phyloP scores from a whole-genome alignment of 2,329 filamentous ascomycete genomes.

The Ustulina deusta region DNA sequence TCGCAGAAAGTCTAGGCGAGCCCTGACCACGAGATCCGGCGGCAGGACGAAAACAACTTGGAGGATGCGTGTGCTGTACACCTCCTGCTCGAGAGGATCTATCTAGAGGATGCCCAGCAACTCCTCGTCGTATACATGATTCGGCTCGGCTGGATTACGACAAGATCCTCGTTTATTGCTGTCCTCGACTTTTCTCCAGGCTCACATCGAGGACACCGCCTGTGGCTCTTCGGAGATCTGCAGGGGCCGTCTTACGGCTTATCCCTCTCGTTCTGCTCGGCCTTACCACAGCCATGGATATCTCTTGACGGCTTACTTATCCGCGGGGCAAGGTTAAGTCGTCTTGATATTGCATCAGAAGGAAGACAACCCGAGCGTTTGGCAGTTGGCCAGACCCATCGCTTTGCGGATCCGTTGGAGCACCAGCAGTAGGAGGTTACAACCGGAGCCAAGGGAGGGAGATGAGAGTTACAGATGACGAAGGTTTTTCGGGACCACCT shows the following conservation, averaged over 20 bases:
- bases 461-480: slow-evolving; percentile 44
- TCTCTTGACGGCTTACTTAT: slow-evolving; percentile 16
- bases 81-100: not conserved
- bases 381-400: slow-evolving; percentile 27
- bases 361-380: slow-evolving; percentile 26
- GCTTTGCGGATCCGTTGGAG: slow-evolving; percentile 28
- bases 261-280: not conserved
- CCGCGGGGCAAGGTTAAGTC: slow-evolving; percentile 21
- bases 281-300: slow-evolving; percentile 10
- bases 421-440: slow-evolving; percentile 27
- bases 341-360: slow-evolving; percentile 25
- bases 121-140: slow-evolving; percentile 1
- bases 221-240: slow-evolving; percentile 18
- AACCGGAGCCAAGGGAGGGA: slow-evolving; percentile 25
- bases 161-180: slow-evolving; percentile 19
- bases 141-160: slow-evolving; percentile 14
- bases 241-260: slow-evolving; percentile 29
- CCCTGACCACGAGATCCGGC: not conserved
- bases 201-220: slow-evolving; percentile 16
- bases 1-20: slow-evolving; percentile 18
- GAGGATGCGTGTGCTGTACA: not conserved
- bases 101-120: not conserved
- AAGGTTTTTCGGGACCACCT: slow-evolving; percentile 36
- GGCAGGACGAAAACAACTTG: not conserved
- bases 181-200: not conserved